Conservation (phyloP, 2,329 filamentous ascomycete species). For the Aspergillus quadricinctus region DNA sequence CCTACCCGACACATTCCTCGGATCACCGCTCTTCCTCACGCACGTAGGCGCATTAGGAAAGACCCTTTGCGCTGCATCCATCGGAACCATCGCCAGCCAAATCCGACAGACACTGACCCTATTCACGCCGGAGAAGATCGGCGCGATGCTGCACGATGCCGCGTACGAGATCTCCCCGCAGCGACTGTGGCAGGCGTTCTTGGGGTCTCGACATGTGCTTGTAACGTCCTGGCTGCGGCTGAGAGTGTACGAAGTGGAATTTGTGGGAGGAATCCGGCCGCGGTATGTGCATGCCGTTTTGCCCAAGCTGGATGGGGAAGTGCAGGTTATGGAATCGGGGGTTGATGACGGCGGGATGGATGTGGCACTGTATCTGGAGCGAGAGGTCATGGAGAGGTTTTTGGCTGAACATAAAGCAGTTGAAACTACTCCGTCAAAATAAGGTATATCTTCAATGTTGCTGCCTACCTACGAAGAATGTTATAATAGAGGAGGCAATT, state of each 20-base stretch:
- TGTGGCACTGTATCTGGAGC: slow-evolving; percentile 13
- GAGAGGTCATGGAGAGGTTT: not conserved
- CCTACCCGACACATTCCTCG: slow-evolving; percentile 40
- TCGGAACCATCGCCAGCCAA: slow-evolving; percentile 9
- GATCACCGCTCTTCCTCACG: slow-evolving; percentile 43
- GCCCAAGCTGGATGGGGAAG: slow-evolving; percentile 40
- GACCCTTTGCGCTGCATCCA: not conserved
- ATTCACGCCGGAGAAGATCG: slow-evolving; percentile 38
- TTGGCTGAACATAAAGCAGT: not conserved
- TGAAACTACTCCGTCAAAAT: no score
- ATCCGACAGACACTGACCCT: slow-evolving; percentile 34
- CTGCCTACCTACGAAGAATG: no score
- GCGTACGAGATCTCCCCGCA: slow-evolving; percentile 45
- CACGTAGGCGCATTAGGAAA: slow-evolving; percentile 25
- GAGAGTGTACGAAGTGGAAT: slow-evolving; percentile 36
- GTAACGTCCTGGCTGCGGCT: slow-evolving; percentile 42
- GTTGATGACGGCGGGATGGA: slow-evolving; percentile 12
- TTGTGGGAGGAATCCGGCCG: slow-evolving; percentile 24
- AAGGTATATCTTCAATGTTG: no score
- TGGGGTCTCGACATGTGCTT: slow-evolving; percentile 40
- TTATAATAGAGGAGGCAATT: no score
- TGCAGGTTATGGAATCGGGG: slow-evolving; percentile 39
- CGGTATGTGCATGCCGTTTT: slow-evolving; percentile 42
- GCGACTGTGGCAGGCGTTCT: slow-evolving; percentile 46
- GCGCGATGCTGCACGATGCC: slow-evolving; percentile 40